Conservation (phyloP, 1,284 basidiomycete species). For the Trichosporon faecale region DNA sequence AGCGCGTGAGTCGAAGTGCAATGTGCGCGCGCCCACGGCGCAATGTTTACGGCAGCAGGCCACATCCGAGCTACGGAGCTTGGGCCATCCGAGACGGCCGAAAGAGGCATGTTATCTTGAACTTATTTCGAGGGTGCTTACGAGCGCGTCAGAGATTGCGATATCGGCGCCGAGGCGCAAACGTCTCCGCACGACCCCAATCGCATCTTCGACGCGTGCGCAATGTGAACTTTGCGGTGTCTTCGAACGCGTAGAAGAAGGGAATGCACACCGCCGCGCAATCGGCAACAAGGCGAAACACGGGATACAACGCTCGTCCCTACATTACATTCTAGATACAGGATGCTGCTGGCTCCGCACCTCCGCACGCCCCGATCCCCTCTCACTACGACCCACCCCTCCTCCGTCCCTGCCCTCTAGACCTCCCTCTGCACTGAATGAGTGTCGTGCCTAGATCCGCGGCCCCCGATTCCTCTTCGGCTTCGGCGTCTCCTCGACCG, state of each 20-base stretch:
- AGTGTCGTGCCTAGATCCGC: not conserved
- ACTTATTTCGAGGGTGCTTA: not conserved
- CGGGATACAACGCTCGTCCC: not conserved
- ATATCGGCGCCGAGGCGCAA: no score
- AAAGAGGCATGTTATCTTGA: not conserved
- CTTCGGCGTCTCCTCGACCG: not conserved
- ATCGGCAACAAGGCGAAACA: not conserved
- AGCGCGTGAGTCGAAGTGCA: not conserved
- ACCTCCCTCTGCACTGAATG: not conserved
- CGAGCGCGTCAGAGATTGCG: no score
- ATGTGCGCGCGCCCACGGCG: not conserved
- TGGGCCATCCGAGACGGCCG: not conserved
- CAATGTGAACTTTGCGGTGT: not conserved
- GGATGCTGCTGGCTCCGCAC: not conserved
- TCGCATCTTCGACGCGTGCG: not conserved
- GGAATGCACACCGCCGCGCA: not conserved
- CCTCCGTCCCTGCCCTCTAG: not conserved
- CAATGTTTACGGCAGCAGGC: not conserved
- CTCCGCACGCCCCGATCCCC: not conserved
- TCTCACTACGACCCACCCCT: not conserved
- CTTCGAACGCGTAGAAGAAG: not conserved
- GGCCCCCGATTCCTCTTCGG: not conserved
- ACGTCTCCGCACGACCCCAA: no score
- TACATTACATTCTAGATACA: constrained; percentile 3
- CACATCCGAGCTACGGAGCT: not conserved